phyloP scores from a whole-genome alignment of 2,329 filamentous ascomycete species.

The Exserohilum rostratum region DNA sequence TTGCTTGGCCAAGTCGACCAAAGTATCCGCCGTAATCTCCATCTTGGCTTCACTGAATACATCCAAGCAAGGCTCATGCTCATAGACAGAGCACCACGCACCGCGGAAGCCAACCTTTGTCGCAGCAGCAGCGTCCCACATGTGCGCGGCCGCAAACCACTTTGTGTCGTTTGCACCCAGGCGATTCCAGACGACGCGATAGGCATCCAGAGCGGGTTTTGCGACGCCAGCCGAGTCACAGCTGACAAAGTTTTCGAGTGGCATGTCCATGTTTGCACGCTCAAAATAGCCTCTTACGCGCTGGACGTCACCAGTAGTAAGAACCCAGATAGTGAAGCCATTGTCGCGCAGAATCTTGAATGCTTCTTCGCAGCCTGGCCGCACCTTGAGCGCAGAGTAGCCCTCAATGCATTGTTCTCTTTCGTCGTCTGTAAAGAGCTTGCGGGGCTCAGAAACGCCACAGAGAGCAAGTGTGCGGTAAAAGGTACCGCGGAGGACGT shows the following conservation, averaged over 20 bases:
- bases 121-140: slow-evolving; percentile 65
- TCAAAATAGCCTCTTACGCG: slow-evolving; percentile 60
- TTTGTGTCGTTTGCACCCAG: slow-evolving; percentile 51
- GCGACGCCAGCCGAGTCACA: slow-evolving; percentile 58
- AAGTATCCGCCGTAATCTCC: slow-evolving; percentile 10
- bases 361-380: slow-evolving; percentile 6
- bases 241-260: slow-evolving; percentile 58
- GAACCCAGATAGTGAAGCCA: slow-evolving; percentile 17
- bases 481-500: slow-evolving; percentile 14
- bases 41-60: slow-evolving; percentile 14
- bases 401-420: slow-evolving; percentile 16
- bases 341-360: slow-evolving; percentile 14
- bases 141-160: slow-evolving; percentile 66
- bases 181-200: slow-evolving; percentile 51
- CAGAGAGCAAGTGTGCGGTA: slow-evolving; percentile 17
- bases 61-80: slow-evolving; percentile 16
- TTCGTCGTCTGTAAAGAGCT: slow-evolving; percentile 9
- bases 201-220: slow-evolving; percentile 58
- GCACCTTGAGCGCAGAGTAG: slow-evolving; percentile 12
- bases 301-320: slow-evolving; percentile 16
- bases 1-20: slow-evolving; percentile 13
- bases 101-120: slow-evolving; percentile 51
- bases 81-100: slow-evolving; percentile 16
- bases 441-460: slow-evolving; percentile 10
- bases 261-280: slow-evolving; percentile 57